These are phyloP conservation scores for Trichothecium roseum DNA, from an alignment of 2,329 filamentous ascomycete genomes.

Conservation along the genomic window DNA sequence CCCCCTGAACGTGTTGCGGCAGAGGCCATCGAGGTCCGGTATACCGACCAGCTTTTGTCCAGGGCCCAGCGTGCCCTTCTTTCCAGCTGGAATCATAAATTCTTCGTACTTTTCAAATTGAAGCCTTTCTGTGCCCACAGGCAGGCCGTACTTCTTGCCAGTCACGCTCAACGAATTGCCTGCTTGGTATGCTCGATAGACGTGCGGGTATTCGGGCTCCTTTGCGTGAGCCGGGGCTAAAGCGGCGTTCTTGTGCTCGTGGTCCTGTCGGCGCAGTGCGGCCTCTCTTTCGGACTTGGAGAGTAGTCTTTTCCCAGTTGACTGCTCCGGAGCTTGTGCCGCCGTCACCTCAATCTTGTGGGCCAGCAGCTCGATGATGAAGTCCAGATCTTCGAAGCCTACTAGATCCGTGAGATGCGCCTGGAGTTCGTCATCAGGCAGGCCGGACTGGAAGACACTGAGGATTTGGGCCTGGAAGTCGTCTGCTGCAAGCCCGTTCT, in stretches of 20 bases:
- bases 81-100: slow-evolving; percentile 72
- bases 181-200: slow-evolving; percentile 74
- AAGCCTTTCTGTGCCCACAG: slow-evolving; percentile 59
- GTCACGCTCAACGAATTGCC: slow-evolving; percentile 75
- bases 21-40: slow-evolving; percentile 76
- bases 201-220: slow-evolving; percentile 79
- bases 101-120: slow-evolving; percentile 80
- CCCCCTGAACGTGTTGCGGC: slow-evolving; percentile 81
- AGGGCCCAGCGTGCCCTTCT: slow-evolving; percentile 61
- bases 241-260: slow-evolving; percentile 68
- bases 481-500: slow-evolving; percentile 55
- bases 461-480: slow-evolving; percentile 71
- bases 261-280: slow-evolving; percentile 63
- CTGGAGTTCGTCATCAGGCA: slow-evolving; percentile 76
- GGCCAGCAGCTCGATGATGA: slow-evolving; percentile 82
- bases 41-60: slow-evolving; percentile 72
- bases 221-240: slow-evolving; percentile 63
- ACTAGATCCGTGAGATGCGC: slow-evolving; percentile 81
- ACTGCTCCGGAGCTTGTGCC: slow-evolving; percentile 21
- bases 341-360: slow-evolving; percentile 57
- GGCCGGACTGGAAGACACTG: slow-evolving; percentile 59
- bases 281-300: slow-evolving; percentile 71
- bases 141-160: slow-evolving; percentile 76
- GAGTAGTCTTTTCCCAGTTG: slow-evolving; percentile 41
- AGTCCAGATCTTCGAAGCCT: slow-evolving; percentile 86